Evolutionary conservation across 257 asterid genomes (phyloP), one percentile per base, ranked within the genome.

Genomic region (Plantago ovata): DNA sequence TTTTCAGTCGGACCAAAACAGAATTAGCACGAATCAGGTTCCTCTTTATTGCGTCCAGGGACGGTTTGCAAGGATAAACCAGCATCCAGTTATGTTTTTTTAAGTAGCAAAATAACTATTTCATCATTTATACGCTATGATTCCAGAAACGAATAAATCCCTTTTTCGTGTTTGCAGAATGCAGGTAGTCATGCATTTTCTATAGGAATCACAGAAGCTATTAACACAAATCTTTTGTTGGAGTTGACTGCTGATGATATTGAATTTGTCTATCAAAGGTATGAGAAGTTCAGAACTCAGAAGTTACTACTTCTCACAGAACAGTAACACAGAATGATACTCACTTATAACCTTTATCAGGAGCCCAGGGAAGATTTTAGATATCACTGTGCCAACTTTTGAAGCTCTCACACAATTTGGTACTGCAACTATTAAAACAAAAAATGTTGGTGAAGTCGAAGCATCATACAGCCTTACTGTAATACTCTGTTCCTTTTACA

Each of bases 401-500:
- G 96, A 88, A 81, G 96, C 98, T 62, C 77, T 92, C 56, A 88
- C 95, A 56, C 97, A 92, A 68, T 83, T 72, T 40, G 98, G 98
- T 61, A 77, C 86, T 19, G 96, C 96, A 69, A 84, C 80, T 60
- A 84, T 93, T 72, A 79, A 95, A 53, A 89, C 97, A 6, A 79
- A 81, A 73, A 93, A 93, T 72, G 60, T 82, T 57, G 97, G 99
- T 24, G 88, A 84, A 68, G 76, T 93, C 42, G 99, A 93, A 83
- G 97, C 99, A n/a, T 93, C 99, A 51, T 93, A 93, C 70, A 93
- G 97, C 79, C 89, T 93, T 46, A 89, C 99, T 58, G 99, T 93
- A 79, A 54, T 14, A 55, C n/a, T n/a, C n/a, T n/a, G n/a, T 39
- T 53, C 28, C 38, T 58, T 9, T 56, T 6, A 21, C 53, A 67